A percentile compares a stretch with the other conserved stretches of the same genome.
phyloP scores from a whole-genome alignment of 169 alveolate species.

The Theileria annulata region DNA sequence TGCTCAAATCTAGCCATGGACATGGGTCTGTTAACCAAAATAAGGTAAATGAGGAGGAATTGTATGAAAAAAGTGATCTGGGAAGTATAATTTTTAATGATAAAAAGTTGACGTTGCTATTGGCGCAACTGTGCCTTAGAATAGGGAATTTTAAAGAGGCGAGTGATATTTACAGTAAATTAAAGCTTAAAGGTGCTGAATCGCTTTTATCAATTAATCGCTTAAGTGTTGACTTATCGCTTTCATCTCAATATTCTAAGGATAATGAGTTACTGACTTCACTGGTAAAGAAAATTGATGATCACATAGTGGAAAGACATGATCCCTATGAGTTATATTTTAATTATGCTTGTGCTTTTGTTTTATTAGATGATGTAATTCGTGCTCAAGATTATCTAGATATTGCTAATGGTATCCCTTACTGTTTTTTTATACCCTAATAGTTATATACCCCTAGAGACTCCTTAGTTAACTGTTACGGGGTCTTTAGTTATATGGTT shows the following conservation, averaged over 20 bases:
- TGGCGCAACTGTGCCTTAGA: slow-evolving; percentile 52
- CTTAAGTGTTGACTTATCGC: slow-evolving; percentile 43
- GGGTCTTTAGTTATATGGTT: neutral
- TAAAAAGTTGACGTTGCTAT: slow-evolving; percentile 35
- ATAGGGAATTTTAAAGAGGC: slow-evolving; percentile 50
- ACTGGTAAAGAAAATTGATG: slow-evolving; percentile 38
- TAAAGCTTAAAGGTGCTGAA: slow-evolving; percentile 22
- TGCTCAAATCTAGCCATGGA: neutral
- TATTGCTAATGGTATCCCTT: slow-evolving; percentile 36
- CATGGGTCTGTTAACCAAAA: neutral
- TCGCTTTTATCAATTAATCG: slow-evolving; percentile 36
- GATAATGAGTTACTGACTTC: slow-evolving; percentile 1
- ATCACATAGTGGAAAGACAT: neutral
- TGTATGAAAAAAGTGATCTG: neutral
- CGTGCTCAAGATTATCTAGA: slow-evolving; percentile 45
- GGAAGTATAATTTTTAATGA: neutral
- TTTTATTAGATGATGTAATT: slow-evolving; percentile 26
- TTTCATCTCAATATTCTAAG: slow-evolving; percentile 26
- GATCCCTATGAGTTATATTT: slow-evolving; percentile 39
- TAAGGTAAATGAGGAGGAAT: neutral
- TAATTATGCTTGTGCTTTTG: slow-evolving; percentile 51
- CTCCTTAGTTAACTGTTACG: neutral
- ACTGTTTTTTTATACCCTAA: neutral
- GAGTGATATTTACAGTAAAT: slow-evolving; percentile 10
- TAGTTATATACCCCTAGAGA: too few species aligned